Percentiles rank a stretch among this genome's conserved stretches.
Evolutionary conservation across 1,284 basidiomycete species (phyloP).

Genomic region (Trichosporon inkin): DNA sequence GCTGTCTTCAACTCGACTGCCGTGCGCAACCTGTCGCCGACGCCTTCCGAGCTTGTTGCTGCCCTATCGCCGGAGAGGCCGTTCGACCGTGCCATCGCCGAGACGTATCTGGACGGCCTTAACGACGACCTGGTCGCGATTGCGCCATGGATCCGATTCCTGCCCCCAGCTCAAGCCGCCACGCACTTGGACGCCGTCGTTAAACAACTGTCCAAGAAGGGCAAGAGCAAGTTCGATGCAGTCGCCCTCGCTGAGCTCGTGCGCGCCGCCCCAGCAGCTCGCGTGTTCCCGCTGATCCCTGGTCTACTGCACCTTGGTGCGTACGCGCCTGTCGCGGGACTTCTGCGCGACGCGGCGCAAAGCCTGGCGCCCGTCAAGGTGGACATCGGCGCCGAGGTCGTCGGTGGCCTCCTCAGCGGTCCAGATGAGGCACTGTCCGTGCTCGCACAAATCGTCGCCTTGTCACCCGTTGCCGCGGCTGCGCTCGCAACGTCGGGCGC

Average conservation of each 20-base stretch:
- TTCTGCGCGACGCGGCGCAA: slow-evolving; percentile 6
- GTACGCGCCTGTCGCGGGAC: slow-evolving; percentile 11
- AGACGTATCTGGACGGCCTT: slow-evolving; percentile 25
- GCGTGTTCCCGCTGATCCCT: slow-evolving; percentile 12
- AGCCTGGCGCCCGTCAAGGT: slow-evolving; percentile 19
- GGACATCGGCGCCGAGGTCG: slow-evolving; percentile 14
- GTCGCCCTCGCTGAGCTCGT: slow-evolving; percentile 15
- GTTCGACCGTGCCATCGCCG: slow-evolving; percentile 28
- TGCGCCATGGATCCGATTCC: slow-evolving; percentile 36
- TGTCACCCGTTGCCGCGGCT: slow-evolving; percentile 13
- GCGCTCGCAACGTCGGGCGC: slow-evolving; percentile 13
- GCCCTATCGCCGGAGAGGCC: neutral
- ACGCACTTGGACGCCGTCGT: slow-evolving; percentile 16
- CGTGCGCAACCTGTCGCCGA: neutral
- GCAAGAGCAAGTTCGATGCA: neutral
- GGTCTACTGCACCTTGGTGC: slow-evolving; percentile 13
- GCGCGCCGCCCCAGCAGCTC: neutral
- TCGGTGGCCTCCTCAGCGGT: slow-evolving; percentile 19
- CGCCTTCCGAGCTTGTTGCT: neutral
- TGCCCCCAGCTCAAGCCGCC: slow-evolving; percentile 22
- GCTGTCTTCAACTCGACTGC: neutral
- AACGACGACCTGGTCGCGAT: slow-evolving; percentile 17
- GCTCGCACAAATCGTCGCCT: slow-evolving; percentile 20
- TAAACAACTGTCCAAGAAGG: slow-evolving; percentile 2
- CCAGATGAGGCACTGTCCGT: slow-evolving; percentile 21